Conservation (phyloP, 2,329 filamentous ascomycete species). For the Scleromitrula shiraiana region DNA sequence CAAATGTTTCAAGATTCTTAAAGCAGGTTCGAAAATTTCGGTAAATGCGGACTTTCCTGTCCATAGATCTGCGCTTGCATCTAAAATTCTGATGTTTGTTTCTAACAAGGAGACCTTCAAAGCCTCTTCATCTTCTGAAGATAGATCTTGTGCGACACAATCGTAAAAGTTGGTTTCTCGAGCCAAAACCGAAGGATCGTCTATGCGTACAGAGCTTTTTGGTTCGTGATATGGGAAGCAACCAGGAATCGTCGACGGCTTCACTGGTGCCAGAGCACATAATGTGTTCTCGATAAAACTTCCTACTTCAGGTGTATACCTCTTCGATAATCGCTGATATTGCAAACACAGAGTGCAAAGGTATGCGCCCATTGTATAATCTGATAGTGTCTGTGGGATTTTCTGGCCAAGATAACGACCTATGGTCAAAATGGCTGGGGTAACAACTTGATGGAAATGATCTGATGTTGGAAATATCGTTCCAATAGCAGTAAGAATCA, state of each 20-base stretch:
- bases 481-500: constrained; percentile 75
- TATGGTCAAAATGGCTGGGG: constrained; percentile 81
- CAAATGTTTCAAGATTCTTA: constrained; percentile 53
- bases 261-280: constrained; percentile 52
- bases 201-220: constrained; percentile 42
- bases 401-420: constrained; percentile 75
- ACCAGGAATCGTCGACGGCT: constrained; percentile 39
- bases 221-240: constrained; percentile 56
- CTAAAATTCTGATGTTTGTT: constrained; percentile 58
- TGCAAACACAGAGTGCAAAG: constrained; percentile 71
- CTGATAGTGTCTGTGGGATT: constrained; percentile 53
- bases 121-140: constrained; percentile 19
- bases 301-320: constrained; percentile 82
- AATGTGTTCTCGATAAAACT: constrained; percentile 75
- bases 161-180: constrained; percentile 54
- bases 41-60: constrained; percentile 62
- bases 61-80: constrained; percentile 66
- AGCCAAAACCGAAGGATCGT: constrained; percentile 34
- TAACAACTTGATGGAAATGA: constrained; percentile 93
- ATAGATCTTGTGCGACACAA: constrained; percentile 33
- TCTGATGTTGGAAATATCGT: constrained; percentile 91
- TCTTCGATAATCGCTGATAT: constrained; percentile 75
- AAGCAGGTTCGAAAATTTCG: constrained; percentile 67
- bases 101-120: constrained; percentile 52
- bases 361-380: constrained; percentile 68